Evolutionary conservation across 371 early-diverging fungal genomes (phyloP).

Genomic region (Astathelohania contejeani): DNA sequence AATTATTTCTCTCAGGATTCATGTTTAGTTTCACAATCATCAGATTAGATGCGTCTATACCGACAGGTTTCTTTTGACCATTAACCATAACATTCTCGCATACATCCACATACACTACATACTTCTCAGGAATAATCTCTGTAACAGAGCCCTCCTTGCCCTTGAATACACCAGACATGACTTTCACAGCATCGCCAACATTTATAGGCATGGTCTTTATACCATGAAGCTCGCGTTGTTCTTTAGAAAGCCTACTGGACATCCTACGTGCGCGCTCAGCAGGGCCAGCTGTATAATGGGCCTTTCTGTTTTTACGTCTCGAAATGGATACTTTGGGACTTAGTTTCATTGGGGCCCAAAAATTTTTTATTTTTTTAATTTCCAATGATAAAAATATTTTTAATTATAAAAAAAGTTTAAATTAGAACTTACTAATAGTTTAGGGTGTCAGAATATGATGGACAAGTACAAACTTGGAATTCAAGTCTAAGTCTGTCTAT

Average conservation of each 20-base stretch:
- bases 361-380: too few species aligned
- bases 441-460: too few species aligned
- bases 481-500: too few species aligned
- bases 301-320: conserved; percentile 51
- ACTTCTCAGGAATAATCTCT: conserved; percentile 33
- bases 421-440: too few species aligned
- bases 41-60: conserved; percentile 48
- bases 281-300: conserved; percentile 39
- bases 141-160: conserved; percentile 44
- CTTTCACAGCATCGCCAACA: conserved; percentile 45
- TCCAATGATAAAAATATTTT: too few species aligned
- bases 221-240: conserved; percentile 39
- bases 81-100: conserved; percentile 37
- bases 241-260: conserved; percentile 43
- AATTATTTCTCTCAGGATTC: conserved; percentile 37
- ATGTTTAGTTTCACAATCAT: conserved; percentile 40
- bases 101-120: conserved; percentile 46
- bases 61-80: conserved; percentile 33
- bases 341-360: conserved; percentile 41
- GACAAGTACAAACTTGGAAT: too few species aligned
- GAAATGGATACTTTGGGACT: conserved; percentile 33
- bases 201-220: conserved; percentile 44
- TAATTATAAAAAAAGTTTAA: too few species aligned
- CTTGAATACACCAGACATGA: conserved; percentile 43
- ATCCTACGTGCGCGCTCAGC: conserved; percentile 41